Evolutionary conservation across 106 monocot species (phyloP).

Genomic region (Phalaenopsis equestris): DNA sequence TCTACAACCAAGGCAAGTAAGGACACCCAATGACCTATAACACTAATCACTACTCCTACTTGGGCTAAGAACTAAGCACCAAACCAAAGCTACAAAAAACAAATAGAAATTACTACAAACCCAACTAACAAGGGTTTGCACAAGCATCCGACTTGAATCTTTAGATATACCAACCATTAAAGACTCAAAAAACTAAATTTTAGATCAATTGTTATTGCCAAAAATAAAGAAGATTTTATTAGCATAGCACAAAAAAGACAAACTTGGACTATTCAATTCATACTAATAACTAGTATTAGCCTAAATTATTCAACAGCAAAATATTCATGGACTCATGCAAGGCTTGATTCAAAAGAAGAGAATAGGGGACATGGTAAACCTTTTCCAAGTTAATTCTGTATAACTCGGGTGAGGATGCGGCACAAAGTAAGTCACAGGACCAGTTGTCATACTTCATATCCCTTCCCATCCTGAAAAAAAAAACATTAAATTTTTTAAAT

Average conservation of each 20-base stretch:
- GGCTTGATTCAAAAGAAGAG: neutral
- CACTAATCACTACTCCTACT: too few relatives aligned
- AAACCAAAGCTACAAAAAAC: too few relatives aligned
- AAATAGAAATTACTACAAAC: too few relatives aligned
- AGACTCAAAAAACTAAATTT: neutral
- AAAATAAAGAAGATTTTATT: neutral
- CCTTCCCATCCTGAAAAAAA: slow-evolving; percentile 83
- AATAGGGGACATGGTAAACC: slow-evolving; percentile 21
- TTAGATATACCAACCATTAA: neutral
- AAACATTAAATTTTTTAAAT: neutral
- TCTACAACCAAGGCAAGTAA: too few relatives aligned
- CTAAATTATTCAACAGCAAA: neutral
- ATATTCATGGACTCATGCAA: neutral
- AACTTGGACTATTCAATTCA: neutral
- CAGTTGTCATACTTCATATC: slow-evolving; percentile 90
- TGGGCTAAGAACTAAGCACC: too few relatives aligned
- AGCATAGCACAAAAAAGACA: neutral
- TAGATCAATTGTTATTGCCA: neutral
- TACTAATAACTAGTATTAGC: neutral
- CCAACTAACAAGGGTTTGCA: neutral
- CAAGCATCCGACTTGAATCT: neutral
- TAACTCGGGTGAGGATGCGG: slow-evolving; percentile 88
- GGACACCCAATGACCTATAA: too few relatives aligned
- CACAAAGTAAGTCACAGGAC: slow-evolving; percentile 97
- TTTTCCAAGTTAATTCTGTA: slow-evolving; percentile 94